These are phyloP conservation scores for Ligustrum vulgare DNA, from an alignment of 257 asterid species.

Conservation along the genomic window DNA sequence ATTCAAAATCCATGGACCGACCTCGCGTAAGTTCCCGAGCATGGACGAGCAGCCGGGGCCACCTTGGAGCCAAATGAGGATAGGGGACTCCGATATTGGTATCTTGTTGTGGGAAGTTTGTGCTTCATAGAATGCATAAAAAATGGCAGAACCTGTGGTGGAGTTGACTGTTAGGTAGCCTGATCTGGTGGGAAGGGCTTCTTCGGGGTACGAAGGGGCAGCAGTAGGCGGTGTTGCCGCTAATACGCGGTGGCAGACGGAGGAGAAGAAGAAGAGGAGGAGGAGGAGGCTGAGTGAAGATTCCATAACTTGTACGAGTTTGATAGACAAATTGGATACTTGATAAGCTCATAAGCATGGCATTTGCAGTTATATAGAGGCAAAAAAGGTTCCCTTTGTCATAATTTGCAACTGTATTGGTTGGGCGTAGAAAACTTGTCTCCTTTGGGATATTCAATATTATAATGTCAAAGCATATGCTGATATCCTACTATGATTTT, in stretches of 20 bases:
- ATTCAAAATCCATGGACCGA: conserved; percentile 71
- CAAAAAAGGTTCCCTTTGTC: conserved; percentile 10
- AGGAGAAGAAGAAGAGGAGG: conserved; percentile 34
- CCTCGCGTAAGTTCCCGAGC: conserved; percentile 69
- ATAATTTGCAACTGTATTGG: conserved; percentile 12
- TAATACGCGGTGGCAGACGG: conserved; percentile 13
- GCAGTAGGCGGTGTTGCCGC: conserved; percentile 21
- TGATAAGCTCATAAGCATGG: not conserved
- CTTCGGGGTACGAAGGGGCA: conserved; percentile 40
- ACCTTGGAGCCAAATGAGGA: conserved; percentile 86
- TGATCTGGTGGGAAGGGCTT: conserved; percentile 78
- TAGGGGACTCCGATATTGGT: conserved; percentile 54
- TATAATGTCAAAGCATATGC: not conserved
- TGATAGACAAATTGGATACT: conserved; percentile 7
- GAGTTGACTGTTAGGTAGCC: conserved; percentile 82
- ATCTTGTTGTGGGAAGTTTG: conserved; percentile 29
- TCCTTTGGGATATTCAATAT: not conserved
- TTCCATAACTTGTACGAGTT: conserved; percentile 26
- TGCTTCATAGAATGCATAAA: conserved; percentile 78
- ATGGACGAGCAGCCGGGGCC: conserved; percentile 93
- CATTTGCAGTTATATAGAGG: conserved; percentile 30
- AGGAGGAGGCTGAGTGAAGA: conserved; percentile 35
- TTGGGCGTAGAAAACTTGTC: conserved; percentile 32
- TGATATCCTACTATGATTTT: not conserved
- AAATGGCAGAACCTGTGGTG: conserved; percentile 67